These are phyloP conservation scores for Aspergillus homomorphus DNA, from an alignment of 495 filamentous ascomycete genomes.

Conservation along the genomic window DNA sequence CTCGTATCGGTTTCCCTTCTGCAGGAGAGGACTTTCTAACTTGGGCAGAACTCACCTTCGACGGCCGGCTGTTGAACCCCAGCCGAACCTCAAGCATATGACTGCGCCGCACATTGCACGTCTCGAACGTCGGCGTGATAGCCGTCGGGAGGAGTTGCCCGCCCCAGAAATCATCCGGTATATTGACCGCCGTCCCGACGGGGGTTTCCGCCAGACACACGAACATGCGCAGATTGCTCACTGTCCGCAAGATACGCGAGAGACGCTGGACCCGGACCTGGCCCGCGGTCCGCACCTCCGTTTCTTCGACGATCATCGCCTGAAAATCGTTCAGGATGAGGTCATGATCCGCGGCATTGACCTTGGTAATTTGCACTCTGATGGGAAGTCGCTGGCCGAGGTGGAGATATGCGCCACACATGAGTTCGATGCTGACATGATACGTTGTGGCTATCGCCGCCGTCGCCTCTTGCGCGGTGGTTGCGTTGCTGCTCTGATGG, in stretches of 20 bases:
- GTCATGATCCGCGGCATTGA: background rate
- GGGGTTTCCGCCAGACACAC: background rate
- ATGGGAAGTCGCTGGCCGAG: constrained; percentile 6
- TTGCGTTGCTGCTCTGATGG: background rate
- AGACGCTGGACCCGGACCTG: background rate
- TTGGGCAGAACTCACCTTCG: background rate
- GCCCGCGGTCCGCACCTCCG: constrained; percentile 2
- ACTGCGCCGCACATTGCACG: constrained; percentile 15
- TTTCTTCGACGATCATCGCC: constrained; percentile 13
- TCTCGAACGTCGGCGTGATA: constrained; percentile 13
- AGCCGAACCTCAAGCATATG: constrained; percentile 14
- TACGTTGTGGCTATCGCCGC: background rate
- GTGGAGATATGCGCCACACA: constrained; percentile 6
- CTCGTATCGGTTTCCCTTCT: too few relatives aligned
- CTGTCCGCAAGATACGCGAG: constrained; percentile 10
- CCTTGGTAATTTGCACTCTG: constrained; percentile 1
- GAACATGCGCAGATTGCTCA: constrained; percentile 5
- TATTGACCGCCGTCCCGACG: background rate
- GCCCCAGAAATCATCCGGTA: constrained; percentile 9
- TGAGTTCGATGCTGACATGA: constrained; percentile 5
- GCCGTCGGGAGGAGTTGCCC: background rate
- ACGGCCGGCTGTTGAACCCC: constrained; percentile 6
- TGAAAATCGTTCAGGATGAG: constrained; percentile 14
- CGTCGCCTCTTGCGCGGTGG: too few relatives aligned
- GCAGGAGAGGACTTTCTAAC: background rate